Conservation (phyloP, 2,329 filamentous ascomycete species). For the Pyrenophora graminea region DNA sequence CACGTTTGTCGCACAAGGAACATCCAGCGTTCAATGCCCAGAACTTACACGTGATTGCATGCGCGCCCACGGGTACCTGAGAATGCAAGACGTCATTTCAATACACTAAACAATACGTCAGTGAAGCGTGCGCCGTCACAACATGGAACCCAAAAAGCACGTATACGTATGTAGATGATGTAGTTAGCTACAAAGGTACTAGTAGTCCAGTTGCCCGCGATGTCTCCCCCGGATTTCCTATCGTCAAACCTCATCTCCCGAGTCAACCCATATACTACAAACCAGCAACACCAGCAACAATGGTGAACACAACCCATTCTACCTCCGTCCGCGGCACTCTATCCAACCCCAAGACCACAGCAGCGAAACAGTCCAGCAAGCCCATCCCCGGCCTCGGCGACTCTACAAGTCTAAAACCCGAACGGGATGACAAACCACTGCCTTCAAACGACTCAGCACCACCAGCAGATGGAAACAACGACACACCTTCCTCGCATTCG, state of each 20-base stretch:
- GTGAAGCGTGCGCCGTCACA: constrained; percentile 10
- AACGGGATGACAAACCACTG: constrained; percentile 19
- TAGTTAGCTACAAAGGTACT: constrained; percentile 1
- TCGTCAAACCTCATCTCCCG: neutral
- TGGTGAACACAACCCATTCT: constrained; percentile 18
- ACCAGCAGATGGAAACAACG: constrained; percentile 9
- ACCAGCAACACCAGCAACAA: constrained; percentile 14
- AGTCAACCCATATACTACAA: neutral
- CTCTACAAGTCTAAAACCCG: constrained; percentile 29
- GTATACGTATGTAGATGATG: constrained; percentile 11
- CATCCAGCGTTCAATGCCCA: too few relatives aligned
- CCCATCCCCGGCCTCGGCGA: constrained; percentile 29
- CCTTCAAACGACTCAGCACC: constrained; percentile 20
- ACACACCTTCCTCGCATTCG: neutral
- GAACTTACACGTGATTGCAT: constrained; percentile 4
- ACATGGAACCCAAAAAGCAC: constrained; percentile 4
- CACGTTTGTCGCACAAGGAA: too few relatives aligned
- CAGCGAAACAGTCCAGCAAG: constrained; percentile 20
- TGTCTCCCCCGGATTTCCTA: neutral
- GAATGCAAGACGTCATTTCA: constrained; percentile 31
- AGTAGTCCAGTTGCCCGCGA: neutral
- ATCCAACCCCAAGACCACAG: constrained; percentile 35
- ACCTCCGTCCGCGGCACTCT: constrained; percentile 40
- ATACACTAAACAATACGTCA: constrained; percentile 22
- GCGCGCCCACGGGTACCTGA: neutral